Evolutionary conservation across 805 yeast genomes (phyloP).

Genomic region (Priceomyces castillae): DNA sequence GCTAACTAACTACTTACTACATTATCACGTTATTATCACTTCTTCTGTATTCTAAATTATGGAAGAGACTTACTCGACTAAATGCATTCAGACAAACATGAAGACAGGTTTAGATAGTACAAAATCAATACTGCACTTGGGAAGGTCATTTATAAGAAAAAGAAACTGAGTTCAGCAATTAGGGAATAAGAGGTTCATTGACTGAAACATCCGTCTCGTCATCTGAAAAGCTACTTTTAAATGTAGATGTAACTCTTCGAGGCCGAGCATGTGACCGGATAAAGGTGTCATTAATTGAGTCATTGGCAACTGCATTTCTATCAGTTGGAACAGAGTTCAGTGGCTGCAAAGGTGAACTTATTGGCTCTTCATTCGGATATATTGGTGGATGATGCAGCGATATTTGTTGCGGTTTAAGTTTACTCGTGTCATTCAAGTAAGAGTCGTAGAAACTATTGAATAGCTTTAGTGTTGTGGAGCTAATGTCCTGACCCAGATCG

Average conservation of each 20-base stretch:
- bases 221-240: slow-evolving; percentile 8
- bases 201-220: slow-evolving; percentile 6
- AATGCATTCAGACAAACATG: too few species aligned
- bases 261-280: neutral
- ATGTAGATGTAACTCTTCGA: slow-evolving; percentile 1
- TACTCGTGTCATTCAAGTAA: slow-evolving; percentile 11
- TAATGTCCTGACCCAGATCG: neutral
- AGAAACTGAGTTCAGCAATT: neutral
- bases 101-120: too few species aligned
- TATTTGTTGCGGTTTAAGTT: neutral
- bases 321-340: neutral
- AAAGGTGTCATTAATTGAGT: neutral
- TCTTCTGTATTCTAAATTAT: too few species aligned
- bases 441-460: slow-evolving; percentile 13
- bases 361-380: neutral
- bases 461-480: slow-evolving; percentile 5
- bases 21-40: too few species aligned
- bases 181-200: neutral
- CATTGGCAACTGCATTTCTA: neutral
- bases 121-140: too few species aligned
- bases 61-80: too few species aligned
- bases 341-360: neutral
- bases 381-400: neutral
- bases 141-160: too few species aligned
- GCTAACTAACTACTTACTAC: too few species aligned